Percentiles rank a stretch among this genome's conserved stretches.
Conservation (phyloP, 2,329 filamentous ascomycete species). For the Fusarium pseudonygamai region DNA sequence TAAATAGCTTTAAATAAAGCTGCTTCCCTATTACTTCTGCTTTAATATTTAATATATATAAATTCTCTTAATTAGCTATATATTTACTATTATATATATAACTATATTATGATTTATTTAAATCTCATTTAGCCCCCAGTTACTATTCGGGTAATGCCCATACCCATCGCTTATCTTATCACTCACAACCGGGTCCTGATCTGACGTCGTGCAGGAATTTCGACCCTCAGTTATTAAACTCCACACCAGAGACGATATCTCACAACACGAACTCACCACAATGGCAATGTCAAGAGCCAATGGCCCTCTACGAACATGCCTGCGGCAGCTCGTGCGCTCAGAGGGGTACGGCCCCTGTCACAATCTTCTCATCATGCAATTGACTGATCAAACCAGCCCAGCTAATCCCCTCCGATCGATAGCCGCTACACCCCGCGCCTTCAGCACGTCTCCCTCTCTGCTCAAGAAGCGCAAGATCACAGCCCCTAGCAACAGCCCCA, state of each 20-base stretch:
- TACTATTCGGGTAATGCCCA: neutral
- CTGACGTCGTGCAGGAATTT: slow-evolving; percentile 42
- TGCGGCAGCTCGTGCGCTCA: slow-evolving; percentile 37
- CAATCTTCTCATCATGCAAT: slow-evolving; percentile 1
- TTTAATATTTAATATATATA: neutral
- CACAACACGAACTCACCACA: slow-evolving; percentile 3
- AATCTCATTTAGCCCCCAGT: neutral
- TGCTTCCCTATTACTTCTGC: neutral
- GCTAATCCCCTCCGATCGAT: slow-evolving; percentile 26
- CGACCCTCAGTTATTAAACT: neutral
- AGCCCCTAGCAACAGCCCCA: slow-evolving; percentile 44
- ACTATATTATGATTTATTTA: too few relatives aligned
- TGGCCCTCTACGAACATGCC: slow-evolving; percentile 30
- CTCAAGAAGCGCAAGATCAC: slow-evolving; percentile 54
- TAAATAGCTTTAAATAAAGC: neutral
- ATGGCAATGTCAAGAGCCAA: slow-evolving; percentile 41
- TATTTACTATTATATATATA: too few relatives aligned
- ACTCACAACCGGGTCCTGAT: slow-evolving; percentile 16
- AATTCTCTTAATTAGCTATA: neutral
- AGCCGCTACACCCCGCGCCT: slow-evolving; percentile 35
- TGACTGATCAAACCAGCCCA: slow-evolving; percentile 23
- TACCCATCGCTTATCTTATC: slow-evolving; percentile 42
- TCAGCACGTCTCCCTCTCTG: slow-evolving; percentile 44
- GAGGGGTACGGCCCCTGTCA: slow-evolving; percentile 33
- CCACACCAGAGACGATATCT: neutral